These are phyloP conservation scores for Hypsizygus marmoreus DNA, from an alignment of 768 basidiomycete genomes.

Conservation along the genomic window DNA sequence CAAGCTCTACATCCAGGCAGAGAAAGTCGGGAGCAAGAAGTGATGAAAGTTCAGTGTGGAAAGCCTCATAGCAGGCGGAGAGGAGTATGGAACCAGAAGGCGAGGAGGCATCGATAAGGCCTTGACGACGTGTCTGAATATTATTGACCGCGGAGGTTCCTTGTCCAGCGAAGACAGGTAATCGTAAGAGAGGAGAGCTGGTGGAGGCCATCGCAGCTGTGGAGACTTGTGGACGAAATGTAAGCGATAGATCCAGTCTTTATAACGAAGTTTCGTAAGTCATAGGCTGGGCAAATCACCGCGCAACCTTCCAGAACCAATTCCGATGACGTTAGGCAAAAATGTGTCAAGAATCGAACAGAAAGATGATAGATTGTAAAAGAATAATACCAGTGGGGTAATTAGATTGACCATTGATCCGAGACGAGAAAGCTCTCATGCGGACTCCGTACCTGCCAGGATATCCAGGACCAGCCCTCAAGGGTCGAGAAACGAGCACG, in stretches of 20 bases:
- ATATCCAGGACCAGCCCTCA: conserved; percentile 9
- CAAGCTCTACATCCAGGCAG: conserved; percentile 37
- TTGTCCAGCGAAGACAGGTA: conserved; percentile 63
- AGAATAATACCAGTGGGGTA: conserved; percentile 20
- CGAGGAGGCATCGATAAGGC: conserved; percentile 42
- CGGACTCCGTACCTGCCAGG: conserved; percentile 21
- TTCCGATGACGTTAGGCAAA: conserved; percentile 13
- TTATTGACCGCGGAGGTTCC: conserved; percentile 40
- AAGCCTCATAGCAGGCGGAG: conserved; percentile 50
- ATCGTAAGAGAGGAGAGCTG: conserved; percentile 18
- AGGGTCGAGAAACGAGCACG: conserved; percentile 8
- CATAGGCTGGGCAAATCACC: conserved; percentile 16
- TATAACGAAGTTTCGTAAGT: conserved; percentile 20
- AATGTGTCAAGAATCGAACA: conserved; percentile 16
- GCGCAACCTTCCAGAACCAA: conserved; percentile 18
- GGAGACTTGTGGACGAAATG: conserved; percentile 2
- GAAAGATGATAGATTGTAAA: conserved; percentile 12
- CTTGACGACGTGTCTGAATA: conserved; percentile 34
- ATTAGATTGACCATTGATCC: conserved; percentile 14
- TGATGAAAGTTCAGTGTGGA: conserved; percentile 49
- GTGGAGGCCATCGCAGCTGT: conserved; percentile 11
- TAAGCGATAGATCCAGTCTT: conserved; percentile 9
- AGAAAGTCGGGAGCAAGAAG: conserved; percentile 39
- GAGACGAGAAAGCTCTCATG: conserved; percentile 13
- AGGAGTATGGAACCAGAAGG: conserved; percentile 46